Evolutionary conservation across 2,329 filamentous ascomycete species (phyloP), one percentile per base, ranked within the genome.

Genomic region (Teratosphaeria epicoccoides): DNA sequence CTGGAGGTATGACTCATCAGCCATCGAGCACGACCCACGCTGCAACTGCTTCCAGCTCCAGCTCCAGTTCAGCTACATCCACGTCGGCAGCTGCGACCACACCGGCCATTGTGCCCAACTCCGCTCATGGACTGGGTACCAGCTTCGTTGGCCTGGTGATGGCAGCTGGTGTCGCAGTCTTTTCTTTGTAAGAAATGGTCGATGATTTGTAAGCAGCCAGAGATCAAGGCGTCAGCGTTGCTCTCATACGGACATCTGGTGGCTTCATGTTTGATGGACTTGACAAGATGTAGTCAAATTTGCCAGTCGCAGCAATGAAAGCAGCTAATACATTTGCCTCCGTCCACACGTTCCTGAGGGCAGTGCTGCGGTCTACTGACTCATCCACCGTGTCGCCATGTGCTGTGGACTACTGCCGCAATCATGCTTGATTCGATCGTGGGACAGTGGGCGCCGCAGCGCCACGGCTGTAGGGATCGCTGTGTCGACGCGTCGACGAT

Each of bases 91-190:
- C 58, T 50, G 62, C 66, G 53, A 45, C 57, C 49, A 57, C 58
- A 47, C 56, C 62, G 43, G 53, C 52, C 6, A 24, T 57, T 43
- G 55, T 55, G 33, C 57, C 59, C 28, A 56, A 55, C 47, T 54
- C 55, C 20, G 60, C 60, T 44, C 44, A 61, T 55, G 57, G 64
- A 44, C 37, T 62, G 33, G 62, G 70, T 44, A 62, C 70, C 56
- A 64, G 68, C 61, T 61, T 73, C 52, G 68, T 63, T 40, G 71
- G 70, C 54, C 57, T 67, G 10, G 59, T 61, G 28, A 63, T 69
- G 43, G 67, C 68, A 23, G 71, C 69, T 50, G 70, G 66, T 56
- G 58, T 70, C 33, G 70, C 69, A 52, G 66, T 70, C 58, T 64
- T 73, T 51, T 63, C 62, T 53, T 52, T 65, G 52, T 66, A 63